These are phyloP conservation scores for Lippia alba DNA, from an alignment of 305 asterid genomes.

Conservation along the genomic window DNA sequence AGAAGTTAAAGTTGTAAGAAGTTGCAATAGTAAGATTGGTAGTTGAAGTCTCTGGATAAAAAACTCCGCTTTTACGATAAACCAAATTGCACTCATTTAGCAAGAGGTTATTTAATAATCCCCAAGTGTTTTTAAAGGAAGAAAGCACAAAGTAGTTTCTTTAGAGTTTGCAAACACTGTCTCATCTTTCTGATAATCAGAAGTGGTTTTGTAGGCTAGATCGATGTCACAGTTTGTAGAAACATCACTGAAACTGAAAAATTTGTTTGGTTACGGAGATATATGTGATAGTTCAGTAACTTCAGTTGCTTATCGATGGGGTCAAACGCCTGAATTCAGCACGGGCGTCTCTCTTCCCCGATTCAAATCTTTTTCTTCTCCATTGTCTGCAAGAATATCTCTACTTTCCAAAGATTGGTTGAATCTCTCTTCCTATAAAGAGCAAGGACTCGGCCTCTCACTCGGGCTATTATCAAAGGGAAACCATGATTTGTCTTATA, in stretches of 20 bases:
- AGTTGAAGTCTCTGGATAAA: too few species aligned
- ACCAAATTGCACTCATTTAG: too few species aligned
- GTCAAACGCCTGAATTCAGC: constrained; percentile 77
- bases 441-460: constrained; percentile 81
- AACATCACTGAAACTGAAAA: constrained; percentile 77
- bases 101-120: too few species aligned
- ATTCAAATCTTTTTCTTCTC: constrained; percentile 66
- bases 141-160: too few species aligned
- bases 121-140: too few species aligned
- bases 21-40: too few species aligned
- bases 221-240: constrained; percentile 87
- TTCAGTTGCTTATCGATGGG: constrained; percentile 89
- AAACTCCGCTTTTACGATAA: too few species aligned
- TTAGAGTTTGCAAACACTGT: background rate
- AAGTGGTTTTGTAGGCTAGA: constrained; percentile 71
- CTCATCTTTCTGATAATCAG: constrained; percentile 38
- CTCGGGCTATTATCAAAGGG: constrained; percentile 69
- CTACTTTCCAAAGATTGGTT: constrained; percentile 95
- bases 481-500: constrained; percentile 83
- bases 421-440: constrained; percentile 90
- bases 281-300: constrained; percentile 88
- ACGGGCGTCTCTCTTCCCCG: constrained; percentile 81
- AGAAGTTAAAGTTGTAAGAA: too few species aligned
- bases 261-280: constrained; percentile 93
- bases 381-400: constrained; percentile 73